Evolutionary conservation across 345 rosid genomes (phyloP), one percentile per base, ranked within the genome.

Genomic region (Eutrema heterophyllum): DNA sequence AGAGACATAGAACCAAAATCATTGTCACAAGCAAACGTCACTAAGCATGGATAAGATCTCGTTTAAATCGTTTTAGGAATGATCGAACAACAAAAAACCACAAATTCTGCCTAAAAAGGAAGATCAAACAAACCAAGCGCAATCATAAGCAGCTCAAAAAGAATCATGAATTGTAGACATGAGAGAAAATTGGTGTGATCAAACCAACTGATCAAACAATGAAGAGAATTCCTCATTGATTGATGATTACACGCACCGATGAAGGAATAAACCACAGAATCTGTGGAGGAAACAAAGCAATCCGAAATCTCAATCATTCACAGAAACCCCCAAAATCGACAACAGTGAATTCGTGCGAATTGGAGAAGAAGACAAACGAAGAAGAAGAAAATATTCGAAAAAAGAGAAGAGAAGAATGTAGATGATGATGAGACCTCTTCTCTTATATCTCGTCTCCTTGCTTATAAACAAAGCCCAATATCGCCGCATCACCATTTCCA

Each of bases 391-490:
- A 0, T 33, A 45, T 66, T n/a, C 39, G 24, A 29, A 41, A 53
- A 72, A 0, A 21, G 32, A 49, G 35, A 43, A 67, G 41, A 36
- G 51, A 50, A 44, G 68, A 32, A 81, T 51, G 11, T 44, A 48
- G 64, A 75, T 2, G 64, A 53, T 21, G 24, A 63, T 9, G 77
- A 64, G 77, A 74, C 76, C 62, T 70, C 65, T 15, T 55, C 56
- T 15, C 43, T 21, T 59, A 39, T 79, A 68, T 45, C 41, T 63
- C 45, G 51, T 59, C 49, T 35, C 12, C 10, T 14, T 0, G 78
- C 59, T 73, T 79, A 58, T 82, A 76, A 64, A 71, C 68, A 70
- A 69, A 64, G 56, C 67, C 77, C 69, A n/a, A 74, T 2, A 36
- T 41, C 56, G 21, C 50, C 65, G 44, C 60, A 49, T 55, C 77